A percentile compares a stretch with the other conserved stretches of the same genome.
These are phyloP conservation scores for Russula vinacea DNA, from an alignment of 768 basidiomycete species.

Conservation along the genomic window DNA sequence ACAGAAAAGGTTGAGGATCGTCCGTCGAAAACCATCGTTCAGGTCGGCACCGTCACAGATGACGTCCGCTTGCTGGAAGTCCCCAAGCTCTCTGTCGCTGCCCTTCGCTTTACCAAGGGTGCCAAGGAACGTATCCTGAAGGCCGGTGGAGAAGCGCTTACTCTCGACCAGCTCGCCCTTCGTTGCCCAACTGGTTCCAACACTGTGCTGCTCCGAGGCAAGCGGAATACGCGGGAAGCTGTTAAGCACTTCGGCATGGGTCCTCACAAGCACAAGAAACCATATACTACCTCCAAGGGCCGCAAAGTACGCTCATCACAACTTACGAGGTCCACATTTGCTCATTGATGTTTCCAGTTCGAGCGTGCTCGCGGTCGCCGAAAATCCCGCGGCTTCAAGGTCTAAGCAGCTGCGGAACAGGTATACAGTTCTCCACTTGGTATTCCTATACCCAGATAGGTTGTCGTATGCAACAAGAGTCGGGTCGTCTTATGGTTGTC, in stretches of 20 bases:
- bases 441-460: conserved; percentile 32
- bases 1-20: conserved; percentile 62
- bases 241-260: conserved; percentile 99
- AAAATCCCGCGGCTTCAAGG: conserved; percentile 97
- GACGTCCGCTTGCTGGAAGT: conserved; percentile 82
- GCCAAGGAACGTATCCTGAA: conserved; percentile 94
- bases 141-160: conserved; percentile 92
- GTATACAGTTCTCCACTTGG: conserved; percentile 34
- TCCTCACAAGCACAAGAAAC: conserved; percentile 98
- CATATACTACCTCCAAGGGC: conserved; percentile 92
- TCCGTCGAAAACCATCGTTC: conserved; percentile 80
- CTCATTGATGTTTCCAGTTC: conserved; percentile 51
- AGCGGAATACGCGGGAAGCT: conserved; percentile 90
- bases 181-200: conserved; percentile 93
- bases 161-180: conserved; percentile 94
- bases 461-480: conserved; percentile 38
- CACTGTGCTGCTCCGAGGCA: conserved; percentile 90
- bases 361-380: conserved; percentile 98
- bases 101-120: conserved; percentile 88
- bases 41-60: conserved; percentile 91
- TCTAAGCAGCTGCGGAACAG: conserved; percentile 52
- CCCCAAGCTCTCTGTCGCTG: conserved; percentile 90
- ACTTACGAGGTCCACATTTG: not conserved
- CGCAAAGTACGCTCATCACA: conserved; percentile 64
- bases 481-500: conserved; percentile 21